phyloP scores from a whole-genome alignment of 208 protist species.

The Acanthamoeba castellanii region DNA sequence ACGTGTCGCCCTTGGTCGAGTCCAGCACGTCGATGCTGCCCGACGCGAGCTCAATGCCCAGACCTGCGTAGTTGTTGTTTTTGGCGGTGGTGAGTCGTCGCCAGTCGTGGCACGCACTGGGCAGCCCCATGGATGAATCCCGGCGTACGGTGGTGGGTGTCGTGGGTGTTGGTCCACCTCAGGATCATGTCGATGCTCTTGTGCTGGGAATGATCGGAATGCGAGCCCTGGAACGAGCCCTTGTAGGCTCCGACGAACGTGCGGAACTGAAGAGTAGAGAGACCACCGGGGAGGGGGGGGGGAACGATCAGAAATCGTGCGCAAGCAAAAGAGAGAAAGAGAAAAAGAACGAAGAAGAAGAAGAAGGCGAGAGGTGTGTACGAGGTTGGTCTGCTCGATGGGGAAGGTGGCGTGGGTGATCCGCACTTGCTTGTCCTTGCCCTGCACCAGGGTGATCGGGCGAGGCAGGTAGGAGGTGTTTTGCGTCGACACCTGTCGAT shows the following conservation, averaged over 20 bases:
- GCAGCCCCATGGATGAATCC: neutral
- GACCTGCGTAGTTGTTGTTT: neutral
- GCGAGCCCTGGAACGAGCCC: neutral
- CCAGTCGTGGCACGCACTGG: neutral
- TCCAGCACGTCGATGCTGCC: slow-evolving; percentile 43
- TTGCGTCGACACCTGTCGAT: slow-evolving; percentile 5
- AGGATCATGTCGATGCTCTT: neutral
- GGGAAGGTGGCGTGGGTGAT: slow-evolving; percentile 31
- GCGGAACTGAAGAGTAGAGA: neutral
- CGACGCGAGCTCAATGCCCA: slow-evolving; percentile 4
- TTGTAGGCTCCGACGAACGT: neutral
- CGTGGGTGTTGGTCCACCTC: slow-evolving; percentile 6
- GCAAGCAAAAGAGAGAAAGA: neutral
- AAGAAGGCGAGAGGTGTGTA: neutral
- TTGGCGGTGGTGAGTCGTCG: neutral
- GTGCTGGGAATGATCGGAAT: neutral
- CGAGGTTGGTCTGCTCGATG: slow-evolving; percentile 42
- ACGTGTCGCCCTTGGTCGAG: slow-evolving; percentile 45
- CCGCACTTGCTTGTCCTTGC: slow-evolving; percentile 36
- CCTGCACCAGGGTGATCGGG: neutral
- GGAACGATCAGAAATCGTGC: neutral
- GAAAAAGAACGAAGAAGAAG: neutral
- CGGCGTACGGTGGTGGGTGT: slow-evolving; percentile 24
- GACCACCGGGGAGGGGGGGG: neutral
- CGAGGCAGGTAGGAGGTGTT: neutral